Conservation (phyloP, 2,329 filamentous ascomycete genomes). For the Samsoniella hepiali region DNA sequence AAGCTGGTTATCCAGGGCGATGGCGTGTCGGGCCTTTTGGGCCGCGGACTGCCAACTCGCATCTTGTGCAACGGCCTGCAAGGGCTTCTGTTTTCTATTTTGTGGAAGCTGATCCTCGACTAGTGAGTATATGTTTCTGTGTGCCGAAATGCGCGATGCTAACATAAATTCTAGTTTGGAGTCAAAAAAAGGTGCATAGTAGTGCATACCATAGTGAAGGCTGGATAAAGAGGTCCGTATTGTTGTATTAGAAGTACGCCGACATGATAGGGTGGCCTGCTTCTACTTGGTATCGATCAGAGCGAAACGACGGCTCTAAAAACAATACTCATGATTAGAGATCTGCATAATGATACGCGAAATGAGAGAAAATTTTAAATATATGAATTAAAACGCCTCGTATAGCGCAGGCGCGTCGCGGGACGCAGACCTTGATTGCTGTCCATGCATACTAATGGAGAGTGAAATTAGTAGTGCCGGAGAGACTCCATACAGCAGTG, state of each 20-base stretch:
- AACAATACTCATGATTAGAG: too few species aligned
- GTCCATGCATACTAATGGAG: neutral
- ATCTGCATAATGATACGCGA: too few species aligned
- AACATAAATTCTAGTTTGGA: neutral
- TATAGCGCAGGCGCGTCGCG: neutral
- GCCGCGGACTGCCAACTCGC: conserved; percentile 44
- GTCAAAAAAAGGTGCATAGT: neutral
- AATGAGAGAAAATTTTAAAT: too few species aligned
- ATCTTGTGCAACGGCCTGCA: conserved; percentile 48
- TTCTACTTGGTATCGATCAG: neutral
- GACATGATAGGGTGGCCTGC: too few species aligned
- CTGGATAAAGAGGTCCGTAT: too few species aligned
- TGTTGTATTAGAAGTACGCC: too few species aligned
- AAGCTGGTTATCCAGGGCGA: conserved; percentile 39
- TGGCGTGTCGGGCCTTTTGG: conserved; percentile 41
- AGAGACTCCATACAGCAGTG: neutral
- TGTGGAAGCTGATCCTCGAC: conserved; percentile 49
- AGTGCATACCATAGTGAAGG: too few species aligned
- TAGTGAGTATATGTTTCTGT: conserved; percentile 35
- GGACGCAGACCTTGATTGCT: neutral
- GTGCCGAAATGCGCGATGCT: neutral
- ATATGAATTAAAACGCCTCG: neutral
- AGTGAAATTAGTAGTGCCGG: neutral
- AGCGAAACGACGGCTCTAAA: neutral
- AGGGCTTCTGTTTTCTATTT: conserved; percentile 45